Base-by-base conservation (phyloP, 306 rosid genomes). In the Gastrolobium villosum region DNA sequence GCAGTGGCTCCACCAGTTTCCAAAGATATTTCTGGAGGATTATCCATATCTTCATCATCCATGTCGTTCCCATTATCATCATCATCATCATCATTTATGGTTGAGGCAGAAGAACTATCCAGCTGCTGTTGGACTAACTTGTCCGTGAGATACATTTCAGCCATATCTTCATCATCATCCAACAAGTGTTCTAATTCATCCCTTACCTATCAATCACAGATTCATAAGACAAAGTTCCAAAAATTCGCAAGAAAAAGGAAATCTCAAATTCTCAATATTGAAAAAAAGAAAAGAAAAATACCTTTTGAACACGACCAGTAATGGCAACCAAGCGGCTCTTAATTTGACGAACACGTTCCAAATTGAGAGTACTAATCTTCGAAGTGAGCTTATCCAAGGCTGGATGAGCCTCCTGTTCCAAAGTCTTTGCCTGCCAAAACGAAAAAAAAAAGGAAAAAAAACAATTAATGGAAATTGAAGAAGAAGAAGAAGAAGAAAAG, bases 161-260 rank as follows among this genome's bases (percentile, higher is more conserved):
- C 99, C 99, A 95, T 95, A 78, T 95, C 99, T 2, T 93, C 99
- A 39, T 95, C 98, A 39, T 95, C 99, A 76, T 93, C 98, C 0
- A 95, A 85, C 86, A 95, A 88, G 84, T 95, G 99, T 64, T 95
- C 99, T 35, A 95, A 85, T 84, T 95, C 99, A 67, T 93, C 99
- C 79, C 98, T 89, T 62, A 93, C 94, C 97, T 88, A 40, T 37
- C 76, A 26, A 81, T 65, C 41, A 80, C 55, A 45, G 49, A 1
- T 2, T 44, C 26, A 20, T 20, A 20, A 20, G 26, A 20, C 26
- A 20, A 20, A 20, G 26, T 0, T 20, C 26, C 26, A 20, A 20
- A 20, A 20, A 20, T 20, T 20, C 26, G 26, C 26, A 20, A 20
- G 26, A 20, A 20, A 20, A 20, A 20, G 26, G 26, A 20, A 20